Conservation (phyloP, 306 rosid genomes). For the Cicer chorassanicum region DNA sequence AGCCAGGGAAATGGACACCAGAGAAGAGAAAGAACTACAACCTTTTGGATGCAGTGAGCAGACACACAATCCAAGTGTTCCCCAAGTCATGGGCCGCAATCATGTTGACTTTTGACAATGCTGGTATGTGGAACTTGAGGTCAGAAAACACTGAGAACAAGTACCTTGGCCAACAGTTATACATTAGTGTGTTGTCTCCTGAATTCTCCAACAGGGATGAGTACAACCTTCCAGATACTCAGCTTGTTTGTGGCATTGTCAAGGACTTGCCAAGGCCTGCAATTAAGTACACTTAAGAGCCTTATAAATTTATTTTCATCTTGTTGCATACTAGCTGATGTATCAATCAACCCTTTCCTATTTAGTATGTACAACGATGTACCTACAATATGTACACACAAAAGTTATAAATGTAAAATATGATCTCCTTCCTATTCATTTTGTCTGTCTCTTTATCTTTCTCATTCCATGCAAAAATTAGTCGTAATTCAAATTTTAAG, state of each 20-base stretch:
- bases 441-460: not conserved
- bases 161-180: slow-evolving; percentile 73
- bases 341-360: slow-evolving; percentile 32
- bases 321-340: not conserved
- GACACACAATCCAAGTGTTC: slow-evolving; percentile 76
- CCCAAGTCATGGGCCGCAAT: slow-evolving; percentile 77
- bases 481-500: not conserved
- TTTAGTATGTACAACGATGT: not conserved
- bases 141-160: slow-evolving; percentile 61
- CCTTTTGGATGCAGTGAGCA: slow-evolving; percentile 78
- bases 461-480: not conserved
- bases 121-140: slow-evolving; percentile 80
- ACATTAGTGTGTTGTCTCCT: slow-evolving; percentile 55
- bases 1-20: slow-evolving; percentile 79
- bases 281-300: slow-evolving; percentile 25
- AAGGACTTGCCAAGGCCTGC: slow-evolving; percentile 59
- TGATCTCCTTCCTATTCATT: slow-evolving; percentile 4
- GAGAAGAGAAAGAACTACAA: slow-evolving; percentile 65
- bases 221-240: slow-evolving; percentile 60
- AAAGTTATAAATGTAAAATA: not conserved
- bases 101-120: slow-evolving; percentile 67
- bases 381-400: not conserved
- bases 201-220: slow-evolving; percentile 63
- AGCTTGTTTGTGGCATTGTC: slow-evolving; percentile 61
- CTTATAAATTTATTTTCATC: too few species aligned